Evolutionary conservation across 75 land plant genomes (phyloP).

Genomic region (Sequoia sempervirens): DNA sequence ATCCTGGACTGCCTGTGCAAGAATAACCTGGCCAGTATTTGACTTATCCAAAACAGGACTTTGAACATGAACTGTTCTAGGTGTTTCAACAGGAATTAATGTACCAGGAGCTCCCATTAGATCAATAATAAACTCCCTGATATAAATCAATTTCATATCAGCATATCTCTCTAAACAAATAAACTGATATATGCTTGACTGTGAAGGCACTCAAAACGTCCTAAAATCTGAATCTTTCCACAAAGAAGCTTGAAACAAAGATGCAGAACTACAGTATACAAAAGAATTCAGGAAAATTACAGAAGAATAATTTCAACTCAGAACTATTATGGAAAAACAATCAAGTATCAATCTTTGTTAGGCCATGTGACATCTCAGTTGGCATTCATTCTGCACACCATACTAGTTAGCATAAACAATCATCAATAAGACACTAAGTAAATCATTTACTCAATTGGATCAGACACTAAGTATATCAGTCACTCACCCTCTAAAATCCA

Average conservation of each 20-base stretch:
- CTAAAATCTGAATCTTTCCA: background rate
- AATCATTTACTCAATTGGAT: background rate
- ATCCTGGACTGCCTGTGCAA: constrained; percentile 17
- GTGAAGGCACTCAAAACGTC: background rate
- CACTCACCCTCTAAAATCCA: background rate
- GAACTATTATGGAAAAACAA: background rate
- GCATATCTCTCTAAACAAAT: background rate
- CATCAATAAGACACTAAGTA: background rate
- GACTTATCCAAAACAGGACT: constrained; percentile 23
- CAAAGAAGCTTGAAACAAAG: background rate
- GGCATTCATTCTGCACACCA: background rate
- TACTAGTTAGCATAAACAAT: background rate
- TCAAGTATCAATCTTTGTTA: background rate
- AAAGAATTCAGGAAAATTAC: background rate
- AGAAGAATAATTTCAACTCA: background rate
- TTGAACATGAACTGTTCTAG: constrained; percentile 33
- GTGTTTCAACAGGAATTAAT: constrained; percentile 70
- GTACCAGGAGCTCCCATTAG: constrained; percentile 94
- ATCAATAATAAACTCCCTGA: constrained; percentile 88
- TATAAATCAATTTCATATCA: constrained; percentile 6
- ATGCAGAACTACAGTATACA: background rate
- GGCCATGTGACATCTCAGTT: background rate
- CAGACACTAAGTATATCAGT: background rate
- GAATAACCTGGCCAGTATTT: constrained; percentile 10
- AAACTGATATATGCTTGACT: background rate